Percentiles rank a stretch among this genome's conserved stretches.
Conservation (phyloP, 495 filamentous ascomycete genomes). For the Cercophora scortea region DNA sequence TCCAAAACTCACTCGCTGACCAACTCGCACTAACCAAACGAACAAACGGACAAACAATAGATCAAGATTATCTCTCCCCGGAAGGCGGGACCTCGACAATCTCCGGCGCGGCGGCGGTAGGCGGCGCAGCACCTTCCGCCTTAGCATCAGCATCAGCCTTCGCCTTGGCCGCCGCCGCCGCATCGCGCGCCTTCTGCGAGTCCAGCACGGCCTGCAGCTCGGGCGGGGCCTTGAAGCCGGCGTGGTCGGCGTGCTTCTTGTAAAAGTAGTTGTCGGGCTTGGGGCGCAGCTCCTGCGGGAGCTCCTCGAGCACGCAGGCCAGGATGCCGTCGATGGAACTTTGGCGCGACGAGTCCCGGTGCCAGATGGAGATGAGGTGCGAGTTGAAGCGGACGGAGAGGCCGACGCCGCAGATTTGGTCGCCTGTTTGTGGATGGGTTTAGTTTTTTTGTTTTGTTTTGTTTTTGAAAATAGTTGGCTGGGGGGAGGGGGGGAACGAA, state of each 20-base stretch:
- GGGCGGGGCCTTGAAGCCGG: slow-evolving; percentile 47
- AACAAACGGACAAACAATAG: neutral
- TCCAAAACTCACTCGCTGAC: no score
- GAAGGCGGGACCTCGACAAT: slow-evolving; percentile 11
- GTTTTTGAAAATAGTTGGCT: neutral
- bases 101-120: slow-evolving; percentile 4
- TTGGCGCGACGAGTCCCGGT: slow-evolving; percentile 67
- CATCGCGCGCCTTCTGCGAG: slow-evolving; percentile 38
- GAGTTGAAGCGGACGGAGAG: slow-evolving; percentile 68
- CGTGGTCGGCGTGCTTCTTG: slow-evolving; percentile 51
- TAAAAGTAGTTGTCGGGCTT: slow-evolving; percentile 64
- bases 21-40: neutral
- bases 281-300: slow-evolving; percentile 60
- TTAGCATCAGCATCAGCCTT: slow-evolving; percentile 4
- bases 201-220: slow-evolving; percentile 42
- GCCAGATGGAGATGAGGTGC: slow-evolving; percentile 80
- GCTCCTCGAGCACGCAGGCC: slow-evolving; percentile 55
- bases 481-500: neutral
- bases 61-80: slow-evolving; percentile 3
- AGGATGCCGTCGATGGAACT: slow-evolving; percentile 65
- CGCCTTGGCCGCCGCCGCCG: slow-evolving; percentile 15
- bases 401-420: slow-evolving; percentile 72
- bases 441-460: neutral
- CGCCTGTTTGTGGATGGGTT: slow-evolving; percentile 40
- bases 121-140: slow-evolving; percentile 2